phyloP scores from a whole-genome alignment of 495 filamentous ascomycete species.

The Hapsidospora chrysogenum region DNA sequence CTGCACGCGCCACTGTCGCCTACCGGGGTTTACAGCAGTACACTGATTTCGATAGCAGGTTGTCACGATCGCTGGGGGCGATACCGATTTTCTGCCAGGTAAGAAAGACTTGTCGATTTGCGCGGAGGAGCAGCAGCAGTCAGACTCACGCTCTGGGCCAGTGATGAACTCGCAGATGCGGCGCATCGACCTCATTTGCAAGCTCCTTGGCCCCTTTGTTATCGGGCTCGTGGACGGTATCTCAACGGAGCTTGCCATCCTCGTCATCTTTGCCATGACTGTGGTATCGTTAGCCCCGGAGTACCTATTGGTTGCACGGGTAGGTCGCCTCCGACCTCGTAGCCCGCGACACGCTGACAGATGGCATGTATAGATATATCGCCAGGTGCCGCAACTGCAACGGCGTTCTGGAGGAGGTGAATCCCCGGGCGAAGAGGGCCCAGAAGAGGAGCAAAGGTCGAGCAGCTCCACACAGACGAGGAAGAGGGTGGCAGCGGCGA shows the following conservation, averaged over 20 bases:
- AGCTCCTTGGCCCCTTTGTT: conserved; percentile 43
- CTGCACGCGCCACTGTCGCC: neutral
- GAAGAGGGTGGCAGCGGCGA: neutral
- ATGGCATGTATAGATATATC: no score
- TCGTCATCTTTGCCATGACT: conserved; percentile 19
- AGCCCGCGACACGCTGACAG: no score
- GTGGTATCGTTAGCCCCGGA: conserved; percentile 29
- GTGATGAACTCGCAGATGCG: conserved; percentile 50
- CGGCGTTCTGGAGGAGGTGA: neutral
- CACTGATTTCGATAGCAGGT: neutral
- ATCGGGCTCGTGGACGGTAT: conserved; percentile 27
- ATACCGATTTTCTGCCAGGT: conserved; percentile 4
- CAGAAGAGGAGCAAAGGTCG: neutral
- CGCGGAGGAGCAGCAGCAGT: no score
- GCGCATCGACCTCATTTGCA: conserved; percentile 57
- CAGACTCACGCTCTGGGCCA: conserved; percentile 1
- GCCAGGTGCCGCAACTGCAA: conserved; percentile 5
- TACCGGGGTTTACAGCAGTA: neutral
- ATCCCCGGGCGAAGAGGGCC: neutral
- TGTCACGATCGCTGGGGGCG: conserved; percentile 14
- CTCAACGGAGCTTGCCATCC: conserved; percentile 19
- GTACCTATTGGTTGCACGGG: conserved; percentile 39
- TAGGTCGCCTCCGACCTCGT: no score
- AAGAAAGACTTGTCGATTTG: neutral
- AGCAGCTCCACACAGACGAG: conserved; percentile 12